Evolutionary conservation across 208 protist genomes (phyloP).

Genomic region (Acanthamoeba royreba): DNA sequence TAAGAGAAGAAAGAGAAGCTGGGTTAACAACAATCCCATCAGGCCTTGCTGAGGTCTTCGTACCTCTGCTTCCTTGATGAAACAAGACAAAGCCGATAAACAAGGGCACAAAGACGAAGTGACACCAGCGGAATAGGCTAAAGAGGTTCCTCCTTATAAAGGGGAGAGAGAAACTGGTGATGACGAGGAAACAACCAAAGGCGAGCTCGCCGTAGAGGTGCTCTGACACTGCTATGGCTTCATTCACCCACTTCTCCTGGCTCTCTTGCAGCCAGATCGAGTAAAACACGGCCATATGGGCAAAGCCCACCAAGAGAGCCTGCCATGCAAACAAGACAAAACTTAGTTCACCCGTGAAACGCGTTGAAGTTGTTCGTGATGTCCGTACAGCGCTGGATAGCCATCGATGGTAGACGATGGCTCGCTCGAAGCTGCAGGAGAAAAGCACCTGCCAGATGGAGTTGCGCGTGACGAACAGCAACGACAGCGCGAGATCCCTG

Average conservation of each 20-base stretch:
- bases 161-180: not conserved
- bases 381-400: not conserved
- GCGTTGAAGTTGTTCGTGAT: too few relatives aligned
- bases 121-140: not conserved
- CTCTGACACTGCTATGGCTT: not conserved
- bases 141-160: not conserved
- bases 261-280: not conserved
- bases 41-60: too few relatives aligned
- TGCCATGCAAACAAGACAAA: too few relatives aligned
- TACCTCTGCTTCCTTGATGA: not conserved
- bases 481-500: not conserved
- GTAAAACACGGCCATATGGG: not conserved
- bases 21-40: too few relatives aligned
- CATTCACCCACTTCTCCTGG: not conserved
- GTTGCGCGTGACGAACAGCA: not conserved
- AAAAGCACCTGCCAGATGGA: not conserved
- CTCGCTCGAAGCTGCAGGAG: not conserved
- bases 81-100: not conserved
- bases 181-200: not conserved
- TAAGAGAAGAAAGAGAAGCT: too few relatives aligned
- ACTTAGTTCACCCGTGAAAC: too few relatives aligned
- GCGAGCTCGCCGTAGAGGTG: not conserved
- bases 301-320: not conserved
- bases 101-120: not conserved
- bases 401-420: not conserved